These are phyloP conservation scores for Bullera alba DNA, from an alignment of 768 basidiomycete species.

Conservation along the genomic window DNA sequence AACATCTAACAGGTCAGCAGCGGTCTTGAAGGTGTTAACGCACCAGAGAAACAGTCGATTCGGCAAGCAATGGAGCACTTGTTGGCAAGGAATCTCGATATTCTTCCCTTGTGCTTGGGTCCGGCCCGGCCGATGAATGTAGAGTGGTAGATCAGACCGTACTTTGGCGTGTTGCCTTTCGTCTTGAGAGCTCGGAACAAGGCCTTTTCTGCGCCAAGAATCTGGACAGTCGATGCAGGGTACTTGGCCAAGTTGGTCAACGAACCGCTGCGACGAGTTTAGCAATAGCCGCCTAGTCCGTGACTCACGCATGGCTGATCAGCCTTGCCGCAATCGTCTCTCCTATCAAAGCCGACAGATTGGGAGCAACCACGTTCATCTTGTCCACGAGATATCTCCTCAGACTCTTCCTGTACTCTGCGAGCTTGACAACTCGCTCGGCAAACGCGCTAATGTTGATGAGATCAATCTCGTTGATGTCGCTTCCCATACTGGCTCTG, in stretches of 20 bases:
- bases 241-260: conserved; percentile 96
- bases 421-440: conserved; percentile 76
- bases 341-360: conserved; percentile 78
- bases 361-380: conserved; percentile 96
- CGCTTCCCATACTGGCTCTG: conserved; percentile 87
- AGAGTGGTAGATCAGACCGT: conserved; percentile 95
- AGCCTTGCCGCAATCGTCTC: conserved; percentile 86
- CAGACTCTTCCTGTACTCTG: conserved; percentile 87
- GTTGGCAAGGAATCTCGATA: conserved; percentile 97
- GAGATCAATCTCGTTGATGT: conserved; percentile 85
- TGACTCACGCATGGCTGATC: conserved; percentile 71
- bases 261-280: conserved; percentile 54
- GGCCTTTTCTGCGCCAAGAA: conserved; percentile 95
- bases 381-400: conserved; percentile 84
- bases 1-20: conserved; percentile 25
- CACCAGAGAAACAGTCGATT: conserved; percentile 89
- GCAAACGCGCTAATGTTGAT: conserved; percentile 92
- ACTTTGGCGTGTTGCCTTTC: conserved; percentile 98
- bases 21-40: conserved; percentile 18
- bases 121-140: conserved; percentile 93
- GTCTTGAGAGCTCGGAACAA: conserved; percentile 96
- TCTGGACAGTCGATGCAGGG: conserved; percentile 96
- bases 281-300: no score
- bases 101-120: conserved; percentile 90
- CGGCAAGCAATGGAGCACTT: conserved; percentile 95